These are phyloP conservation scores for Malassezia japonica DNA, from an alignment of 1,284 basidiomycete species.

Conservation along the genomic window DNA sequence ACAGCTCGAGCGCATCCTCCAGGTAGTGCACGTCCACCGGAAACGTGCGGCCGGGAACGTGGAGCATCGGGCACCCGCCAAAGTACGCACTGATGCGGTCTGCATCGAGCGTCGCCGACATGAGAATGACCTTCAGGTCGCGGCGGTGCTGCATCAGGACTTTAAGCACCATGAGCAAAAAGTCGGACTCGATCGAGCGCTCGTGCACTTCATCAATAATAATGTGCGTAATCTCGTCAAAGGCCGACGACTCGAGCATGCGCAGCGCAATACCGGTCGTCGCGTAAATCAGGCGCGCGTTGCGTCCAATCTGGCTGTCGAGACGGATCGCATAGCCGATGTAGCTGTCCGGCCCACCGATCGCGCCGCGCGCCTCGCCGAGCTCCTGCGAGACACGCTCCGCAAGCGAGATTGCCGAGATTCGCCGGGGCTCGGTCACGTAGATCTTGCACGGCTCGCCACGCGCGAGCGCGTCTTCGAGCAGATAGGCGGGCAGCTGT, in stretches of 20 bases:
- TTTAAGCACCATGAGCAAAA: conserved; percentile 87
- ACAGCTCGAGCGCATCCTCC: conserved; percentile 83
- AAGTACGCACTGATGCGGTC: conserved; percentile 91
- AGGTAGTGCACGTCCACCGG: conserved; percentile 80
- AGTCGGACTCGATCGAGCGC: conserved; percentile 93
- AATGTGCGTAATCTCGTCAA: conserved; percentile 88
- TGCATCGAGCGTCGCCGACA: conserved; percentile 91
- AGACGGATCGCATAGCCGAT: conserved; percentile 92
- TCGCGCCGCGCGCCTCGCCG: conserved; percentile 70
- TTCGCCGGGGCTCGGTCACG: conserved; percentile 90
- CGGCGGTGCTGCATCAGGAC: conserved; percentile 69
- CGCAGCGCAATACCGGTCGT: conserved; percentile 93
- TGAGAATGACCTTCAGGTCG: conserved; percentile 83
- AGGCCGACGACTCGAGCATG: conserved; percentile 83
- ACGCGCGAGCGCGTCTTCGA: conserved; percentile 75
- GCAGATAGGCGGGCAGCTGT: conserved; percentile 85
- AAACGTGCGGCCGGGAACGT: conserved; percentile 89
- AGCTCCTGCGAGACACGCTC: conserved; percentile 89
- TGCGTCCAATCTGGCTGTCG: conserved; percentile 61
- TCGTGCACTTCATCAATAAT: conserved; percentile 86
- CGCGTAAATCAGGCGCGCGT: conserved; percentile 51
- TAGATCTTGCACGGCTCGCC: conserved; percentile 83
- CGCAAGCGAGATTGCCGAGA: conserved; percentile 92
- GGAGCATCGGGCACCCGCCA: conserved; percentile 67
- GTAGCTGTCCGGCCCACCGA: conserved; percentile 69